Evolutionary conservation across 1,284 basidiomycete species (phyloP), one percentile per base, ranked within the genome.

Genomic region (Hemileia vastatrix): DNA sequence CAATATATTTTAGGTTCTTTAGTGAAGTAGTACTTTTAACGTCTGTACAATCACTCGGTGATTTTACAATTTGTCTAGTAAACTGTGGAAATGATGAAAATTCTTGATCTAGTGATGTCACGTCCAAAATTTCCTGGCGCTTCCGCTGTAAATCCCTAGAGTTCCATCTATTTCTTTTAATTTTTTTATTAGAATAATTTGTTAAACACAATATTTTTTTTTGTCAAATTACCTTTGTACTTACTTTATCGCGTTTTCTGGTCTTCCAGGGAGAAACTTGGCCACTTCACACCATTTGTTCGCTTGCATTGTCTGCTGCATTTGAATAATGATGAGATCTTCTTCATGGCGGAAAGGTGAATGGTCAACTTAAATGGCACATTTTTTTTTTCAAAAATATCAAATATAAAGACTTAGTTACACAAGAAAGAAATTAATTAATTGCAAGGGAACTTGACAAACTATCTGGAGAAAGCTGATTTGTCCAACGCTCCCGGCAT

Each of bases 401-500:
- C 27, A 21, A 15, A 51, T n/a, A 8, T 13, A 51, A 24, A 51
- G 36, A 54, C 36, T 19, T 6, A 27, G 15, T 5, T 32, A 24
- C 23, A 8, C 15, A 54, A 54, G 2, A 43, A 54, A n/a, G 3
- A 36, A 36, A 19, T 54, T 31, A 54, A 54, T 36, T 54, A 8
- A 56, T 15, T 8, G 40, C 21, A 6, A 6, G 19, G 43, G 43
- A 32, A 27, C 5, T 8, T 21, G n/a, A 54, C 59, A 48, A n/a
- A 61, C 59, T 61, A 15, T 61, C 59, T 2, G 59, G 59, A 1
- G 52, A 55, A 6, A 62, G 53, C n/a, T 62, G 59, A 50, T 62
- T 62, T 32, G 59, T 62, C 59, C 59, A 62, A 43, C 59, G 59
- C 31, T 62, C 59, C 24, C 59, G n/a, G 43, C 59, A 62, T 48